A percentile compares a stretch with the other conserved stretches of the same genome.
phyloP scores from a whole-genome alignment of 2,329 filamentous ascomycete genomes.

The Chrysoporthe deuterocubensis region DNA sequence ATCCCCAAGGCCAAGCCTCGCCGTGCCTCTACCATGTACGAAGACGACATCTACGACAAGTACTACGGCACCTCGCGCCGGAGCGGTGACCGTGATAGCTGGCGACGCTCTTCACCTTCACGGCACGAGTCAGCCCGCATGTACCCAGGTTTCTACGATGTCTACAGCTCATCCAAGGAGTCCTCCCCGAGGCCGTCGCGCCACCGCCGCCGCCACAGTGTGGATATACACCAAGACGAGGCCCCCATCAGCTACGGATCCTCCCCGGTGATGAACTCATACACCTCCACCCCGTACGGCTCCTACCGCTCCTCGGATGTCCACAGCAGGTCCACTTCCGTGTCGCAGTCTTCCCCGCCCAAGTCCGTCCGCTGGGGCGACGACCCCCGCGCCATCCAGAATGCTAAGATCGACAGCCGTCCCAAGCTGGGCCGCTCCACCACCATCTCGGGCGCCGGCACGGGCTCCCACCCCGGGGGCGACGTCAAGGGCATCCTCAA shows the following conservation, averaged over 20 bases:
- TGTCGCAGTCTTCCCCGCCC: constrained; percentile 13
- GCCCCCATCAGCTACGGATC: constrained; percentile 25
- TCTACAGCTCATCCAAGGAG: constrained; percentile 20
- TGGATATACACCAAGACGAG: constrained; percentile 10
- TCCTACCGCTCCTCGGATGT: constrained; percentile 17
- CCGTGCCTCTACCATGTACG: constrained; percentile 25
- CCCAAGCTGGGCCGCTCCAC: constrained; percentile 23
- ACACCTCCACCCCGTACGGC: constrained; percentile 20
- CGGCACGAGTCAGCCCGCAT: constrained; percentile 24
- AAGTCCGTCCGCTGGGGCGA: constrained; percentile 29
- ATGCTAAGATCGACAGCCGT: constrained; percentile 23
- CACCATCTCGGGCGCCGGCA: constrained; percentile 23
- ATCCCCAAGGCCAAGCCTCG: constrained; percentile 23
- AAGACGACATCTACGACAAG: constrained; percentile 19
- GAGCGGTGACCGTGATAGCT: constrained; percentile 20
- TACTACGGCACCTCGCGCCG: constrained; percentile 22
- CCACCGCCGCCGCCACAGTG: constrained; percentile 19
- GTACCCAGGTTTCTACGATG: constrained; percentile 25
- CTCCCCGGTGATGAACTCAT: constrained; percentile 20
- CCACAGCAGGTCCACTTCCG: constrained; percentile 18
- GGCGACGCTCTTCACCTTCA: constrained; percentile 21
- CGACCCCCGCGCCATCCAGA: constrained; percentile 25
- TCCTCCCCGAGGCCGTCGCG: constrained; percentile 18
- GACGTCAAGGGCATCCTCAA: constrained; percentile 29
- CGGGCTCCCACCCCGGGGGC: constrained; percentile 19